A percentile compares a stretch with the other conserved stretches of the same genome.
phyloP scores from a whole-genome alignment of 139 green algal genomes.

The Closterium sp. region DNA sequence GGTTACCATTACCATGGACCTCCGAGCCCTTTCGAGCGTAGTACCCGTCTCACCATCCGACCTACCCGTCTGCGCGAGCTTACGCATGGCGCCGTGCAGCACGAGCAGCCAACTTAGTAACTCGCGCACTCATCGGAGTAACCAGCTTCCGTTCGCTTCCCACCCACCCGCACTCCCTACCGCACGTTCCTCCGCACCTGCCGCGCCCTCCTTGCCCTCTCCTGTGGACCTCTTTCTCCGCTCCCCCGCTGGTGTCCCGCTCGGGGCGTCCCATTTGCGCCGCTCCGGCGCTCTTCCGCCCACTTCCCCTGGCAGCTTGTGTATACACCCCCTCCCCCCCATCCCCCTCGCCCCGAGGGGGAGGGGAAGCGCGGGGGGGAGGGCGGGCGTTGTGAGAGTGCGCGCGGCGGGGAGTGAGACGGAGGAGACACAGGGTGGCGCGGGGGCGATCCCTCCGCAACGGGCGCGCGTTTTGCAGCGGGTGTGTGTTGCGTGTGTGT shows the following conservation, averaged over 20 bases:
- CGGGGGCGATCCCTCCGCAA: neutral
- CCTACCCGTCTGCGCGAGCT: neutral
- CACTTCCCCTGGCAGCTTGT: neutral
- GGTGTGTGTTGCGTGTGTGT: neutral
- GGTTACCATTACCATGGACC: neutral
- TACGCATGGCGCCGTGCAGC: neutral
- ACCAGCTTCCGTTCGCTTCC: neutral
- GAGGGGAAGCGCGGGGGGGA: neutral
- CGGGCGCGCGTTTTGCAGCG: neutral
- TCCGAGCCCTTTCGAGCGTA: neutral
- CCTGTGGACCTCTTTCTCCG: neutral
- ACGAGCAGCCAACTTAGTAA: too few relatives aligned
- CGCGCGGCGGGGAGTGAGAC: neutral
- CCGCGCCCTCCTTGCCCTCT: neutral
- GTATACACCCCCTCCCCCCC: neutral
- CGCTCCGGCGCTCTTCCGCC: neutral
- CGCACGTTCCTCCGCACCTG: neutral
- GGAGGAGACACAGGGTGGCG: neutral
- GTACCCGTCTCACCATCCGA: neutral
- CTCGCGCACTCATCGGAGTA: neutral
- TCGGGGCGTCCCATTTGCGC: neutral
- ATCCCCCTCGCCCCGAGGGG: neutral
- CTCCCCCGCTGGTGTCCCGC: neutral
- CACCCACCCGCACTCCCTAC: neutral
- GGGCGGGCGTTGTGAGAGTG: neutral